phyloP scores from a whole-genome alignment of 495 filamentous ascomycete species.

The Apodospora peruviana region DNA sequence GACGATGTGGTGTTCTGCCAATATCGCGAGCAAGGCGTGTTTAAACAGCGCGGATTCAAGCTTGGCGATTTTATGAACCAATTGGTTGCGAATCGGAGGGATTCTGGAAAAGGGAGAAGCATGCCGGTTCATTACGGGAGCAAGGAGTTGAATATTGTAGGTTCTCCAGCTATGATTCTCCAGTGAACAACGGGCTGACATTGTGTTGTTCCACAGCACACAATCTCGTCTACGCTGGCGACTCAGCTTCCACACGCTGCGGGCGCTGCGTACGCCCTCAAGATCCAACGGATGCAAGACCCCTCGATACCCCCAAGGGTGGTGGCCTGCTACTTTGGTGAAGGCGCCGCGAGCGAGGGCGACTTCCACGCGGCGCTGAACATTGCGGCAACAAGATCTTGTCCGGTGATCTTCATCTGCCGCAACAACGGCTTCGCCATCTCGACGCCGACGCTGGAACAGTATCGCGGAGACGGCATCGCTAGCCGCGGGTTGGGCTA shows the following conservation, averaged over 20 bases:
- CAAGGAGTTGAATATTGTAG: conserved; percentile 70
- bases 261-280: conserved; percentile 90
- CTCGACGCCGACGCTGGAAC: conserved; percentile 87
- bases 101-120: conserved; percentile 78
- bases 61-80: conserved; percentile 91
- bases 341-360: conserved; percentile 95
- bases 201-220: no score
- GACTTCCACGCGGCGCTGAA: conserved; percentile 98
- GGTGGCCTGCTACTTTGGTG: conserved; percentile 89
- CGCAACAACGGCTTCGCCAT: conserved; percentile 98
- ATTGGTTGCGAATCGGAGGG: conserved; percentile 82
- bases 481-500: conserved; percentile 93
- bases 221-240: conserved; percentile 87
- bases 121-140: conserved; percentile 98
- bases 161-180: no score
- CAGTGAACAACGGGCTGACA: no score
- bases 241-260: conserved; percentile 95
- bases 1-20: conserved; percentile 91
- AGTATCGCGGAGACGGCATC: conserved; percentile 96
- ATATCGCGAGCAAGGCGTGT: conserved; percentile 90
- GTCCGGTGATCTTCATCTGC: conserved; percentile 90
- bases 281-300: conserved; percentile 73
- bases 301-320: conserved; percentile 59
- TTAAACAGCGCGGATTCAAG: conserved; percentile 83
- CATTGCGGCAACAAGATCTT: conserved; percentile 88